phyloP scores from a whole-genome alignment of 768 basidiomycete species.

The Lepiota brunneoincarnata region DNA sequence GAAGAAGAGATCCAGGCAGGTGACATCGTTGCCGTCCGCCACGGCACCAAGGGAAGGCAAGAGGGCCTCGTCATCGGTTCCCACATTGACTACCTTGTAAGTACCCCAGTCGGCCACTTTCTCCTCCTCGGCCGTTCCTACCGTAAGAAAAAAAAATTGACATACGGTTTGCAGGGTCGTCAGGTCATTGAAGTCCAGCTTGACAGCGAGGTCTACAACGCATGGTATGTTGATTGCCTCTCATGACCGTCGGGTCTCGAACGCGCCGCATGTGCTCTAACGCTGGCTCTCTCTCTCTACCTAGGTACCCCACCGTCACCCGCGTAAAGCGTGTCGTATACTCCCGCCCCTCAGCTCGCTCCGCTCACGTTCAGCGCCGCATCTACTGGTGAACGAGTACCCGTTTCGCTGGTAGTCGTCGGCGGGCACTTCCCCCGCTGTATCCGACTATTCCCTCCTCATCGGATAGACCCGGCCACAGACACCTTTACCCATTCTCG shows the following conservation, averaged over 20 bases:
- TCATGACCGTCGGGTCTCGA: background rate
- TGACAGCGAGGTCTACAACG: conserved; percentile 67
- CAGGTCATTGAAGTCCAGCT: conserved; percentile 83
- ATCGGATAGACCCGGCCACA: conserved; percentile 6
- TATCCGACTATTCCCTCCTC: background rate
- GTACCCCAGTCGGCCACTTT: conserved; percentile 23
- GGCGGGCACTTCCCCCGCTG: background rate
- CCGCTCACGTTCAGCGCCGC: conserved; percentile 66
- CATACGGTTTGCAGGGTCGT: conserved; percentile 52
- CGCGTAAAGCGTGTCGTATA: conserved; percentile 75
- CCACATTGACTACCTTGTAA: conserved; percentile 65
- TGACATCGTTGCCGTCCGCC: conserved; percentile 76
- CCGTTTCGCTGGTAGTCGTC: background rate
- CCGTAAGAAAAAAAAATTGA: background rate
- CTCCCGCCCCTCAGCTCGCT: conserved; percentile 38
- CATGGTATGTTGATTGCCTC: conserved; percentile 40
- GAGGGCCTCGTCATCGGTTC: conserved; percentile 83
- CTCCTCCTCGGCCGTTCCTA: background rate
- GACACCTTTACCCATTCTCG: background rate
- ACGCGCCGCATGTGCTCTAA: background rate
- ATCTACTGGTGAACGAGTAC: conserved; percentile 63
- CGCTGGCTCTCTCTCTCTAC: conserved; percentile 1
- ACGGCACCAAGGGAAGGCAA: conserved; percentile 57
- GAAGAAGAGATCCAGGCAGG: conserved; percentile 51
- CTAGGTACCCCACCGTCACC: conserved; percentile 75